Conservation (phyloP, 768 basidiomycete species). For the Termitomyces sp. region DNA sequence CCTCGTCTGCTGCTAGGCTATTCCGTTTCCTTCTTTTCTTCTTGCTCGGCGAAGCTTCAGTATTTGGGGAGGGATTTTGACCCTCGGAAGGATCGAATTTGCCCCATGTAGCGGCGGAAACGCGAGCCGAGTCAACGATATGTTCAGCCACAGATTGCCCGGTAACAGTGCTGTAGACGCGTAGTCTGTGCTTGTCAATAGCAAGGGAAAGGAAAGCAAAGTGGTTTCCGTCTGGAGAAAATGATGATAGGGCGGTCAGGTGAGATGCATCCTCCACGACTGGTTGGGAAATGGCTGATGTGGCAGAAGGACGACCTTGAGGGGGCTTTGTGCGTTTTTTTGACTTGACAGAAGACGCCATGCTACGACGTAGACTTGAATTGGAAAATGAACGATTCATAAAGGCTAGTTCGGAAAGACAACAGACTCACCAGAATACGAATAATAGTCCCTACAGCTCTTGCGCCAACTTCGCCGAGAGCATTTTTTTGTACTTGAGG, state of each 20-base stretch:
- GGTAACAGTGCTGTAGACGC: constrained; percentile 59
- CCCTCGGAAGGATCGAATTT: constrained; percentile 31
- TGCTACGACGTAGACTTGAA: constrained; percentile 14
- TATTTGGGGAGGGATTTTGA: constrained; percentile 22
- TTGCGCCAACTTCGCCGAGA: no score
- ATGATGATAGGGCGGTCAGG: constrained; percentile 48
- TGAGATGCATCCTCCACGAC: constrained; percentile 46
- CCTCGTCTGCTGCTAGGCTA: constrained; percentile 25
- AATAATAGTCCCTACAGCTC: background rate
- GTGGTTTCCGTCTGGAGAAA: constrained; percentile 54
- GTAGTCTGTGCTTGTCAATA: constrained; percentile 70
- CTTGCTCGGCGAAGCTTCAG: constrained; percentile 40
- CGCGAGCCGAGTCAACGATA: constrained; percentile 52
- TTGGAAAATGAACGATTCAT: background rate
- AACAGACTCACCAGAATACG: constrained; percentile 11
- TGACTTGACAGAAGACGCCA: constrained; percentile 45
- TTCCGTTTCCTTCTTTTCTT: constrained; percentile 54
- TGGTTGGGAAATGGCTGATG: constrained; percentile 56
- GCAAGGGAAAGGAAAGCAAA: constrained; percentile 65
- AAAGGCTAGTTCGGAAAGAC: background rate
- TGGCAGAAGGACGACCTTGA: constrained; percentile 50
- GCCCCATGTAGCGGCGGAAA: constrained; percentile 56
- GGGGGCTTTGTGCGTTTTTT: constrained; percentile 60
- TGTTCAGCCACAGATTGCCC: constrained; percentile 57
- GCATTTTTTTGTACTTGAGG: constrained; percentile 13